These are phyloP conservation scores for Casuarina cunninghamiana DNA, from an alignment of 306 rosid species.

Conservation along the genomic window DNA sequence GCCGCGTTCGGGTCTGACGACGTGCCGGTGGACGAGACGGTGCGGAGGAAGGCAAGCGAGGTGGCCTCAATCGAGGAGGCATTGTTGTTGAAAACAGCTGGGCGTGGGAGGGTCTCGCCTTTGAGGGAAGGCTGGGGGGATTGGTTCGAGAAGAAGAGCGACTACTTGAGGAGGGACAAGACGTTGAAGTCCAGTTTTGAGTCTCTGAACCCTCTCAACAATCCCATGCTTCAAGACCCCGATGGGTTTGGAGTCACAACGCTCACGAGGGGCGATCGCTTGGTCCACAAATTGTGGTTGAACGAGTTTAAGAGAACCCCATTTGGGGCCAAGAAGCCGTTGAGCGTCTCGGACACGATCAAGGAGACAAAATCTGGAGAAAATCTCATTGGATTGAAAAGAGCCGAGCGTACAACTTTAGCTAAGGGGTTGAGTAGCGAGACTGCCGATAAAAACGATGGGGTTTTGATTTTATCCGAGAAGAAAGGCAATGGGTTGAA, in stretches of 20 bases:
- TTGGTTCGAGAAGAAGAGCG: constrained; percentile 82
- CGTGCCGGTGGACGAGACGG: constrained; percentile 57
- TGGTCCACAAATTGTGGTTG: constrained; percentile 62
- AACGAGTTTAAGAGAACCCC: constrained; percentile 58
- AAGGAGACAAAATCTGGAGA: constrained; percentile 22
- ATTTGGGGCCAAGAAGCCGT: constrained; percentile 43
- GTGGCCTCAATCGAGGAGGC: constrained; percentile 62
- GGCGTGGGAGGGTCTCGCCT: constrained; percentile 50
- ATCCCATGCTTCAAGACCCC: constrained; percentile 82
- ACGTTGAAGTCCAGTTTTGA: constrained; percentile 79
- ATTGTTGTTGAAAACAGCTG: constrained; percentile 49
- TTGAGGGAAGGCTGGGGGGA: constrained; percentile 85
- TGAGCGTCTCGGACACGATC: constrained; percentile 16
- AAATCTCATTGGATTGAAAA: constrained; percentile 18
- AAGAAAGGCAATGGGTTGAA: neutral
- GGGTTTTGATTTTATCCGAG: neutral
- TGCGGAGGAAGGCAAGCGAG: constrained; percentile 35
- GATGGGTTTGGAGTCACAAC: constrained; percentile 48
- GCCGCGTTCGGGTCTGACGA: constrained; percentile 77
- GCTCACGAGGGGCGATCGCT: constrained; percentile 60
- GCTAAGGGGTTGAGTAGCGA: neutral
- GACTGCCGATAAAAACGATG: neutral
- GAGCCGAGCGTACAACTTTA: constrained; percentile 40
- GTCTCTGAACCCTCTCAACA: constrained; percentile 57
- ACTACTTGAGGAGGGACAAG: constrained; percentile 60